Base-by-base conservation (phyloP, 2,329 filamentous ascomycete species). In the Dendryphion nanum region DNA sequence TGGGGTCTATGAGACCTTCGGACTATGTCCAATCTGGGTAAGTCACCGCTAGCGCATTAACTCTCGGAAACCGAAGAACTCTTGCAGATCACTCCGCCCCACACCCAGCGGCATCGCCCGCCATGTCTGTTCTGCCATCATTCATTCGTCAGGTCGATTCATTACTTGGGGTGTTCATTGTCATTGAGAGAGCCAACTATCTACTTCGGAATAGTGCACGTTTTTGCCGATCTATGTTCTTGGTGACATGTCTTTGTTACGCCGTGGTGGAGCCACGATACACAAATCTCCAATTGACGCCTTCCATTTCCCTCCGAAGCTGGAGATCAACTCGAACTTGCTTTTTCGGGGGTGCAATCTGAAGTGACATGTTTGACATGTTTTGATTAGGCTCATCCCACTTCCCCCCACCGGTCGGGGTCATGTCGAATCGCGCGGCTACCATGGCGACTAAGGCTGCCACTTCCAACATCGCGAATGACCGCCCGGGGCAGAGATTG, bases 381-480 rank as follows among this genome's bases (percentile, higher is more conserved):
- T 39, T 17, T 18, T 34, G 14, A 8, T 18, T 31, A 4, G 30
- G 30, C 28, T 39, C 30, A 5, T 21, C 18, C 35, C 35, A 38
- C n/a, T 8, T 26, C 6, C 28, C 26, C n/a, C n/a, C n/a, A 5
- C 18, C 35, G 7, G 8, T 17, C 5, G 26, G 35, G 5, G 6
- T 16, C 6, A 38, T 15, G 18, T 39, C 55, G 42, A 53, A 62
- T 3, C 52, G 33, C 24, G 50, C 14, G 4, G 56, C 30, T 20
- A 62, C 18, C 45, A 59, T 44, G 6, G 57, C 44, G 2, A 44
- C 45, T 8, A 57, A 26, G 2, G 45, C 40, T 18, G 55, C 28
- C 14, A 63, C 50, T 30, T 59, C 51, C 2, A 33, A 50, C 7
- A 18, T 53, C 0, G 59, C 55, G 35, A 61, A 63, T 33, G 54